Evolutionary conservation across 1,284 basidiomycete genomes (phyloP).

Genomic region (Coniferiporia weirii): DNA sequence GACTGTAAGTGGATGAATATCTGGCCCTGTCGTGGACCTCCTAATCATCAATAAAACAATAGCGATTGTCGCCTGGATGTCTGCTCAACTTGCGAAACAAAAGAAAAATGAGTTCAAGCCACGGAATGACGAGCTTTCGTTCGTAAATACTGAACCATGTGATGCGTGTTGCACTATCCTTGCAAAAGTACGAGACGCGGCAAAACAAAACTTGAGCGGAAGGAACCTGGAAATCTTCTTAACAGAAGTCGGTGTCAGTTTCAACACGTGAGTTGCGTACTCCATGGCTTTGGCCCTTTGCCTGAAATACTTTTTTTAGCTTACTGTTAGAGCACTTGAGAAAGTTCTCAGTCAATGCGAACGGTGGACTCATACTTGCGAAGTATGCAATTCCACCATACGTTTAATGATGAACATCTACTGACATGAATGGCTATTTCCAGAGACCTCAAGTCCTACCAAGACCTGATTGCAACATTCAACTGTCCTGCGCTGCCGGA

Average conservation of each 20-base stretch:
- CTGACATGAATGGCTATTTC: not conserved
- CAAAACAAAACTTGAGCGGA: conserved; percentile 74
- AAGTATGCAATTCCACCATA: conserved; percentile 54
- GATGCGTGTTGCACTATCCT: conserved; percentile 83
- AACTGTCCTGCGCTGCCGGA: conserved; percentile 81
- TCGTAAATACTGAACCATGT: conserved; percentile 96
- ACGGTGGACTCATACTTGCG: conserved; percentile 96
- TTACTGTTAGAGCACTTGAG: conserved; percentile 91
- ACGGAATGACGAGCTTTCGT: conserved; percentile 90
- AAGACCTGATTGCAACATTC: conserved; percentile 84
- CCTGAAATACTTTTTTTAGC: conserved; percentile 36
- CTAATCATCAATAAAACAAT: conserved; percentile 8
- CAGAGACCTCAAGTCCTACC: conserved; percentile 95
- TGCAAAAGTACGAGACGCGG: conserved; percentile 73
- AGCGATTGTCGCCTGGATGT: conserved; percentile 70
- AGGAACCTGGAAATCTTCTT: conserved; percentile 92
- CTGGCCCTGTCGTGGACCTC: not conserved
- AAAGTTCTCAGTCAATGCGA: conserved; percentile 95
- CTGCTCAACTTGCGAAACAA: conserved; percentile 79
- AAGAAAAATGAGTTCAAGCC: conserved; percentile 98
- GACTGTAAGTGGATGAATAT: conserved; percentile 55
- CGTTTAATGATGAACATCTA: not conserved
- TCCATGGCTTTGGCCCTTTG: not conserved
- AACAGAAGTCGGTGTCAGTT: conserved; percentile 90
- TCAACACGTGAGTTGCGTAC: conserved; percentile 58